phyloP scores from a whole-genome alignment of 1,139 yeast genomes.

The Pichia sp. region DNA sequence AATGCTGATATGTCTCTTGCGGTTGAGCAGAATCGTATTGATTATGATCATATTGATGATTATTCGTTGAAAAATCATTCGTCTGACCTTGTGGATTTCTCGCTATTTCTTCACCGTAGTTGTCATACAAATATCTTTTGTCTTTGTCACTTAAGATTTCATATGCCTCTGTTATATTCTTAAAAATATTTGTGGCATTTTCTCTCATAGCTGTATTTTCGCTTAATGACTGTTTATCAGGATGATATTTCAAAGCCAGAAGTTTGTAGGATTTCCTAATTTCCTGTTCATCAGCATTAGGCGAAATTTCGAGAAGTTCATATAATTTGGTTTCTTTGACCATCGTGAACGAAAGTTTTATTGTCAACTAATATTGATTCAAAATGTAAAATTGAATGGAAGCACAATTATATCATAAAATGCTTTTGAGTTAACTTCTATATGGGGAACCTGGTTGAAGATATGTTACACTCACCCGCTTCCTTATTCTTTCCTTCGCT shows the following conservation, averaged over 20 bases:
- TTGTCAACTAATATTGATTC: too few relatives aligned
- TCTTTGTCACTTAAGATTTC: constrained; percentile 41
- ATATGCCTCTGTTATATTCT: constrained; percentile 45
- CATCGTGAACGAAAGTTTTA: constrained; percentile 12
- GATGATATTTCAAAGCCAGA: constrained; percentile 46
- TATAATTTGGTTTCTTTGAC: constrained; percentile 31
- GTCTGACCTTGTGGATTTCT: constrained; percentile 12
- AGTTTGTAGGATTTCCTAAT: constrained; percentile 45
- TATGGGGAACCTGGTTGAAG: too few relatives aligned
- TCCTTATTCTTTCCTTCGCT: too few relatives aligned
- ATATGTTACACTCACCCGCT: too few relatives aligned
- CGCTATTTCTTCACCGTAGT: constrained; percentile 49
- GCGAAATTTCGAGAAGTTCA: constrained; percentile 39
- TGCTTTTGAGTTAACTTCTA: too few relatives aligned
- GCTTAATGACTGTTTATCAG: constrained; percentile 39
- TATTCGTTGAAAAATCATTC: constrained; percentile 6
- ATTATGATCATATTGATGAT: constrained; percentile 5
- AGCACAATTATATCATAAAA: too few relatives aligned
- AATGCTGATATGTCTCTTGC: background rate
- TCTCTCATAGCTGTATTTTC: constrained; percentile 53
- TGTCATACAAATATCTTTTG: constrained; percentile 41
- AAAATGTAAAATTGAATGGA: too few relatives aligned
- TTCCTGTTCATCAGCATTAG: constrained; percentile 35
- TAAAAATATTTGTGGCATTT: constrained; percentile 30
- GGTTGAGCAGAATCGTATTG: background rate